Conservation (phyloP, 306 rosid genomes). For the Notholithocarpus densiflorus region DNA sequence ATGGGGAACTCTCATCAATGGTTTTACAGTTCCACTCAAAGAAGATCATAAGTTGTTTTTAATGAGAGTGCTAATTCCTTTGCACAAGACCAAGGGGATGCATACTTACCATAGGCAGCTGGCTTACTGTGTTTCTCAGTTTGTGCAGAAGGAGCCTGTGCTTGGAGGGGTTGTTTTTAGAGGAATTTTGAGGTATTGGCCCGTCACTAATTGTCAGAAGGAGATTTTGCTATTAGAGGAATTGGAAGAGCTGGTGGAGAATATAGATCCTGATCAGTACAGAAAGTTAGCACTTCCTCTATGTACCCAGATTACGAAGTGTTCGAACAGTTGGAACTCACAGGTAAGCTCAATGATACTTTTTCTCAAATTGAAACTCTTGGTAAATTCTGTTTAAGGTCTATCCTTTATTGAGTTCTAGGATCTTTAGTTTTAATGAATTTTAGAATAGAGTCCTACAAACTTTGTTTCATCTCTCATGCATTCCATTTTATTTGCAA, state of each 20-base stretch:
- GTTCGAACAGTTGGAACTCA: slow-evolving; percentile 77
- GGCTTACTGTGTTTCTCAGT: slow-evolving; percentile 78
- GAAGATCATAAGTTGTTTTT: slow-evolving; percentile 86
- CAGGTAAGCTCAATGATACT: slow-evolving; percentile 43
- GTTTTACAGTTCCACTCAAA: slow-evolving; percentile 79
- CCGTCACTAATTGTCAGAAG: slow-evolving; percentile 70
- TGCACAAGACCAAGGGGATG: slow-evolving; percentile 76
- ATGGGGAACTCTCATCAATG: slow-evolving; percentile 85
- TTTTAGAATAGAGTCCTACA: no score
- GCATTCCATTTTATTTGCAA: neutral
- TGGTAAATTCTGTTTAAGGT: neutral
- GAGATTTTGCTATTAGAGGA: slow-evolving; percentile 71
- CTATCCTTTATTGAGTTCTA: neutral
- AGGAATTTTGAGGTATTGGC: slow-evolving; percentile 82
- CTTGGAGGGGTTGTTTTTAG: slow-evolving; percentile 78
- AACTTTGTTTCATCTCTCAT: neutral
- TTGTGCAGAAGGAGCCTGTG: slow-evolving; percentile 85
- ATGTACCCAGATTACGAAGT: slow-evolving; percentile 60
- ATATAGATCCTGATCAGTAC: slow-evolving; percentile 65
- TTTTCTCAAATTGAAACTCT: neutral
- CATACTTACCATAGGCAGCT: slow-evolving; percentile 63
- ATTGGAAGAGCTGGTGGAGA: slow-evolving; percentile 79
- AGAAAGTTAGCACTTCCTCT: slow-evolving; percentile 76
- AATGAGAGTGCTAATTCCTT: slow-evolving; percentile 78
- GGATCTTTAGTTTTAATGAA: neutral